Evolutionary conservation across 805 yeast genomes (phyloP).

Genomic region (Torulaspora microellipsoides): DNA sequence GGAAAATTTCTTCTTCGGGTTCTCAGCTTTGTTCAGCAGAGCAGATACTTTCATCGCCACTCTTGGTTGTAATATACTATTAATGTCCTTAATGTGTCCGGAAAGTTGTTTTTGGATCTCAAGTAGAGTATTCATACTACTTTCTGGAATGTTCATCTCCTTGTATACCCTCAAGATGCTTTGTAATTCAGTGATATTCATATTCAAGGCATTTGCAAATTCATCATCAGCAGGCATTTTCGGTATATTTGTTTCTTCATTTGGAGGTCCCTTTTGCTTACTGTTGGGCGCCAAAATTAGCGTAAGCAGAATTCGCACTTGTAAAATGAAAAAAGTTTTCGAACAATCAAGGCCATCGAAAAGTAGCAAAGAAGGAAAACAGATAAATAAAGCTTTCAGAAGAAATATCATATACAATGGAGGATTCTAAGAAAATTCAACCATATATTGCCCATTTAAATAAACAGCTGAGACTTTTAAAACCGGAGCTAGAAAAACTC

Average conservation of each 20-base stretch:
- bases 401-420: constrained; percentile 10
- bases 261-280: background rate
- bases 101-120: constrained; percentile 2
- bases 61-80: background rate
- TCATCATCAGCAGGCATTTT: constrained; percentile 5
- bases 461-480: constrained; percentile 19
- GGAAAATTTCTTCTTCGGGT: constrained; percentile 3
- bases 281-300: background rate
- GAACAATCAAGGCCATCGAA: background rate
- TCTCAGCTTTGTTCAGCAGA: constrained; percentile 4
- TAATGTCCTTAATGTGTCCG: constrained; percentile 1
- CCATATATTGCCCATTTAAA: constrained; percentile 27
- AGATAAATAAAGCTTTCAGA: background rate
- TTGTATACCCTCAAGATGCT: constrained; percentile 1
- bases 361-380: background rate
- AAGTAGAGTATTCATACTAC: background rate
- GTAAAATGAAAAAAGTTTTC: background rate
- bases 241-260: background rate
- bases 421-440: constrained; percentile 27
- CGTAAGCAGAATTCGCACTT: background rate
- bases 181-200: constrained; percentile 1
- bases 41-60: constrained; percentile 7
- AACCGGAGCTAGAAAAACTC: constrained; percentile 19
- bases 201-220: constrained; percentile 1
- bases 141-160: background rate